A percentile compares a stretch with the other conserved stretches of the same genome.
These are phyloP conservation scores for Polytolypa hystricis DNA, from an alignment of 2,329 filamentous ascomycete species.

Conservation along the genomic window DNA sequence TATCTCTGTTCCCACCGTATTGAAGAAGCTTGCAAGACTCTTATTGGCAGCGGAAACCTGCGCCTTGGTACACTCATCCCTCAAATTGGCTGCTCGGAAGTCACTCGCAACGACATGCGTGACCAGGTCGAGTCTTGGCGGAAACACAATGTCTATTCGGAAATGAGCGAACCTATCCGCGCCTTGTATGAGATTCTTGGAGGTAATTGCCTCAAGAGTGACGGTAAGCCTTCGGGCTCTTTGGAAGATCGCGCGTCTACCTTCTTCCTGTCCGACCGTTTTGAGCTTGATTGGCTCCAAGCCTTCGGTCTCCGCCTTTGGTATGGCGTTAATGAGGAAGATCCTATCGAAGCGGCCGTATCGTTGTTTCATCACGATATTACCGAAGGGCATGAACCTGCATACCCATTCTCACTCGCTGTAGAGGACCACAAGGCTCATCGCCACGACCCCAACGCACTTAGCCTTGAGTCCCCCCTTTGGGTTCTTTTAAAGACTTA, in stretches of 20 bases:
- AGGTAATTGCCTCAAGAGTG: conserved; percentile 74
- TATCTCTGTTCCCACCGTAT: conserved; percentile 69
- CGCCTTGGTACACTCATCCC: conserved; percentile 76
- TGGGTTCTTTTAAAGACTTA: conserved; percentile 82
- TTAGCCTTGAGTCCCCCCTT: conserved; percentile 58
- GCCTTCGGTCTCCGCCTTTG: conserved; percentile 84
- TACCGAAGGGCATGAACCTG: conserved; percentile 54
- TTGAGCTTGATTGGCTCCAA: conserved; percentile 84
- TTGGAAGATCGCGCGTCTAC: conserved; percentile 69
- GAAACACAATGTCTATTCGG: conserved; percentile 69
- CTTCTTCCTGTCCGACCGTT: conserved; percentile 73
- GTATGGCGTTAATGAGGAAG: conserved; percentile 63
- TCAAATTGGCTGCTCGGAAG: conserved; percentile 63
- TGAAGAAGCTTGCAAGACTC: conserved; percentile 67
- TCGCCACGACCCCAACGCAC: conserved; percentile 49
- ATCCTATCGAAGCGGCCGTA: conserved; percentile 63
- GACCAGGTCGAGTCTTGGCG: conserved; percentile 78
- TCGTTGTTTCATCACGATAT: conserved; percentile 63
- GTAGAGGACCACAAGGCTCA: conserved; percentile 46
- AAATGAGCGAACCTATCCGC: conserved; percentile 74
- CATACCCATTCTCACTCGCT: conserved; percentile 63
- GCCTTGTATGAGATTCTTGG: conserved; percentile 81
- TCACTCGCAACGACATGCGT: conserved; percentile 61
- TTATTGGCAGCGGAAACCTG: conserved; percentile 66
- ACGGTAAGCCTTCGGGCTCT: conserved; percentile 59